Percentiles rank a stretch among this genome's conserved stretches.
Evolutionary conservation across 495 filamentous ascomycete genomes (phyloP).

Genomic region (Daldinia decipiens): DNA sequence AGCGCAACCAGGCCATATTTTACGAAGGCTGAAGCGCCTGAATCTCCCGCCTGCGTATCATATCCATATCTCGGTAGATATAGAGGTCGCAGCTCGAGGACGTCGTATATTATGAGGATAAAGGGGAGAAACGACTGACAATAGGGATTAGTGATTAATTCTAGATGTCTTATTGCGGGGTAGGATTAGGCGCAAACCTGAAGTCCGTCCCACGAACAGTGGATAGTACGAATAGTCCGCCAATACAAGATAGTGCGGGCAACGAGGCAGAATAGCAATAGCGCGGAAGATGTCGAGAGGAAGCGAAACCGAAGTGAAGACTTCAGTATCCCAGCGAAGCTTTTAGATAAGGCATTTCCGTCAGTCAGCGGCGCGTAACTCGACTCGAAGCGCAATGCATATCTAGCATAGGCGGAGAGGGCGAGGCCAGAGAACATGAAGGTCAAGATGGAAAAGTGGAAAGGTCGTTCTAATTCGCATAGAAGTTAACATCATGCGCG

Average conservation of each 20-base stretch:
- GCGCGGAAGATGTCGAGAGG: conserved; percentile 25
- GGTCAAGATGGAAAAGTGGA: conserved; percentile 44
- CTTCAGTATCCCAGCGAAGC: conserved; percentile 25
- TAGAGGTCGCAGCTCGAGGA: conserved; percentile 28
- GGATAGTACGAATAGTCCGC: conserved; percentile 44
- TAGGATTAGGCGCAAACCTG: conserved; percentile 30
- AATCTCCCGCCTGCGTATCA: conserved; percentile 11
- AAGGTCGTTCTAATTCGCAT: conserved; percentile 36
- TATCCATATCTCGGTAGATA: conserved; percentile 30
- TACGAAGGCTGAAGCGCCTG: conserved; percentile 12
- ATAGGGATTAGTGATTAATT: conserved; percentile 1
- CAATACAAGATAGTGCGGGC: conserved; percentile 42
- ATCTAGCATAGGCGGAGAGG: conserved; percentile 34
- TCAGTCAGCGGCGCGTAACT: conserved; percentile 11
- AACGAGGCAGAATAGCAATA: conserved; percentile 38
- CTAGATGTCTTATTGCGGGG: background rate
- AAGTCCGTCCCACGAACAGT: conserved; percentile 48
- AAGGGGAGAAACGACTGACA: conserved; percentile 43
- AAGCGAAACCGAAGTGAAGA: conserved; percentile 26
- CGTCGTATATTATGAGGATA: conserved; percentile 32
- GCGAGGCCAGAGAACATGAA: conserved; percentile 35
- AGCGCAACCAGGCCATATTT: conserved; percentile 38
- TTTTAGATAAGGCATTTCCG: conserved; percentile 17
- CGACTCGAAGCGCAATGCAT: conserved; percentile 24
- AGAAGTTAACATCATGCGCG: conserved; percentile 8